Evolutionary conservation across 2,329 filamentous ascomycete genomes (phyloP), one percentile per base, ranked within the genome.

Genomic region (Diaporthe longicolla): DNA sequence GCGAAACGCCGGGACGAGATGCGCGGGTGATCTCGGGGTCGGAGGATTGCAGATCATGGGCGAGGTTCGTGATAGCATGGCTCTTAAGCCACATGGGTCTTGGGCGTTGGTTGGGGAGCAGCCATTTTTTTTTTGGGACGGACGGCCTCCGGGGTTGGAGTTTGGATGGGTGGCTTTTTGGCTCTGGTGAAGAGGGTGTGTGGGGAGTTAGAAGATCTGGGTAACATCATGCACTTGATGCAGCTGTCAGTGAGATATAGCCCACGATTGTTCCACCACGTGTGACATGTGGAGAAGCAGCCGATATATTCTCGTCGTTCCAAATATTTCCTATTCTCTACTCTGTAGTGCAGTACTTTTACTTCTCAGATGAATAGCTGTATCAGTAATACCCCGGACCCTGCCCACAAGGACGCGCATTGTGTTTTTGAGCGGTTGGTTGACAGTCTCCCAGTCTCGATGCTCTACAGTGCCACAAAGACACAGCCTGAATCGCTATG

Each of bases 81-180:
- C 29, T 66, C 61, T 66, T 66, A 66, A 66, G 61, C 61, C 26
- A 24, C 61, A 66, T 66, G 43, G 61, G 13, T 19, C 45, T n/a
- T 52, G 45, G 45, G 21, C 21, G 45, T 9, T 21, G 45, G 35
- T 40, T 43, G 57, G 55, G 5, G 32, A 35, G 45, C 7, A 5
- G 6, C n/a, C 5, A 19, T 43, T 63, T 63, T 61, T 43, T n/a
- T n/a, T n/a, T n/a, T n/a, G n/a, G 58, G 58, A 50, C 3, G 24
- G 59, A 48, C 40, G 24, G 59, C 37, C 37, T 29, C 59, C 24
- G 19, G 29, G 5, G 29, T 37, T 37, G 55, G 21, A 37, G 11
- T 29, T 37, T 37, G 55, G 32, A 37, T 58, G 19, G 29, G 59
- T 29, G 59, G 15, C 4, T 17, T 43, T 43, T 43, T 21, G 45